Evolutionary conservation across 1,284 basidiomycete species (phyloP).

Genomic region (Irpex sp.): DNA sequence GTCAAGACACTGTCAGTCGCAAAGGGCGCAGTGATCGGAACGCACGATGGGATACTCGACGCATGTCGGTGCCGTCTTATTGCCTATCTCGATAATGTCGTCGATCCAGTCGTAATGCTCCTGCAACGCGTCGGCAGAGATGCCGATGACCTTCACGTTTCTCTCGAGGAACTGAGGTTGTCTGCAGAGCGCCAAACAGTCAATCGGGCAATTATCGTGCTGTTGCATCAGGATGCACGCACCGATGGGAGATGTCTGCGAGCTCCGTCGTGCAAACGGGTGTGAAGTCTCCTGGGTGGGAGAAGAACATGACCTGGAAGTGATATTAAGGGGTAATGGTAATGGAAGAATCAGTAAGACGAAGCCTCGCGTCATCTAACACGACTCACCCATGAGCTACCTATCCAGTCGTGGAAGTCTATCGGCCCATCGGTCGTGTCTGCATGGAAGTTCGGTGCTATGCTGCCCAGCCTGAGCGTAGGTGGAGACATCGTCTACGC

Average conservation of each 20-base stretch:
- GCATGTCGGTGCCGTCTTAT: constrained; percentile 61
- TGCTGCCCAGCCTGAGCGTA: constrained; percentile 68
- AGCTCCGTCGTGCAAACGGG: constrained; percentile 96
- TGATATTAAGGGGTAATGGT: background rate
- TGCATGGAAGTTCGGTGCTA: constrained; percentile 81
- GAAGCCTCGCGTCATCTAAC: background rate
- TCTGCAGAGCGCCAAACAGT: constrained; percentile 26
- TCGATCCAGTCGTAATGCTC: constrained; percentile 89
- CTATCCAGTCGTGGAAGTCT: constrained; percentile 91
- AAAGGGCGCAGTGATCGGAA: constrained; percentile 7
- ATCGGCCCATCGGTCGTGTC: constrained; percentile 76
- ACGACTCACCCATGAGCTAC: constrained; percentile 75
- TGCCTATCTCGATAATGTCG: constrained; percentile 85
- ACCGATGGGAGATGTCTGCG: constrained; percentile 84
- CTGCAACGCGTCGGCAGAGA: constrained; percentile 90
- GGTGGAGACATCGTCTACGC: constrained; percentile 25
- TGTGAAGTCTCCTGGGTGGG: constrained; percentile 87
- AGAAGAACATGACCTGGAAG: constrained; percentile 78
- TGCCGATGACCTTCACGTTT: constrained; percentile 90
- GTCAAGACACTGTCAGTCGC: no score
- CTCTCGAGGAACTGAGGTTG: constrained; percentile 83
- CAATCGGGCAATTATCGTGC: background rate
- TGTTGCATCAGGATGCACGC: background rate
- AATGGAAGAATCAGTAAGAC: background rate
- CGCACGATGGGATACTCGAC: constrained; percentile 91